These are phyloP conservation scores for Verticillium albo-atrum DNA, from an alignment of 2,329 filamentous ascomycete species.

Conservation along the genomic window DNA sequence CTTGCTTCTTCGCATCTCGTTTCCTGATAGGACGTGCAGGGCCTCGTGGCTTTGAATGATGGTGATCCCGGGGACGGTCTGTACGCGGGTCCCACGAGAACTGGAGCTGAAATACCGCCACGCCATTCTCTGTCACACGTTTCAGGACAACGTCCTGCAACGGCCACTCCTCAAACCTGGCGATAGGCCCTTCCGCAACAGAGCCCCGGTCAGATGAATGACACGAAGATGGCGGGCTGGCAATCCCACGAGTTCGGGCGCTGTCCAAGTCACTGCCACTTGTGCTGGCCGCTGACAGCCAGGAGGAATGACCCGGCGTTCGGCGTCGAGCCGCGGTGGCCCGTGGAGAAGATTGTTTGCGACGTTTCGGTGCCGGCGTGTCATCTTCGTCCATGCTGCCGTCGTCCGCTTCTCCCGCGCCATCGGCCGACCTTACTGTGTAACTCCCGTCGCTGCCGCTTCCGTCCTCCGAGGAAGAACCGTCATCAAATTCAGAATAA, in stretches of 20 bases:
- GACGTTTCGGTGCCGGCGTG: constrained; percentile 12
- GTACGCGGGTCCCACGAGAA: constrained; percentile 2
- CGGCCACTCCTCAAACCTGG: constrained; percentile 3
- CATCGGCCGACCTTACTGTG: neutral
- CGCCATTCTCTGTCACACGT: constrained; percentile 1
- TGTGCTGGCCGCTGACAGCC: neutral
- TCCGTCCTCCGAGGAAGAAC: neutral
- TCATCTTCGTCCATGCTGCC: neutral
- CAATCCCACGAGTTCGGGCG: neutral
- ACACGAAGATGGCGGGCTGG: neutral
- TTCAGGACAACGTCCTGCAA: constrained; percentile 1
- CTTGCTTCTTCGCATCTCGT: neutral
- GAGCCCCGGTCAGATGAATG: neutral
- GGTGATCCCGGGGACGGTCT: neutral
- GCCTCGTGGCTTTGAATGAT: neutral
- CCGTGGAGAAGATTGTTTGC: neutral
- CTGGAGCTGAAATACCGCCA: constrained; percentile 2
- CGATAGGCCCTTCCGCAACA: neutral
- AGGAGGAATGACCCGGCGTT: neutral
- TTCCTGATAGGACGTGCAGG: neutral
- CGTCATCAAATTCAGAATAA: neutral
- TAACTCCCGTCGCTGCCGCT: neutral
- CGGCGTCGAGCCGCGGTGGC: neutral
- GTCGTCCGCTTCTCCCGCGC: neutral
- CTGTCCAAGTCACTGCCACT: neutral